Evolutionary conservation across 1,284 basidiomycete species (phyloP).

Genomic region (Cryptococcus neoformans): DNA sequence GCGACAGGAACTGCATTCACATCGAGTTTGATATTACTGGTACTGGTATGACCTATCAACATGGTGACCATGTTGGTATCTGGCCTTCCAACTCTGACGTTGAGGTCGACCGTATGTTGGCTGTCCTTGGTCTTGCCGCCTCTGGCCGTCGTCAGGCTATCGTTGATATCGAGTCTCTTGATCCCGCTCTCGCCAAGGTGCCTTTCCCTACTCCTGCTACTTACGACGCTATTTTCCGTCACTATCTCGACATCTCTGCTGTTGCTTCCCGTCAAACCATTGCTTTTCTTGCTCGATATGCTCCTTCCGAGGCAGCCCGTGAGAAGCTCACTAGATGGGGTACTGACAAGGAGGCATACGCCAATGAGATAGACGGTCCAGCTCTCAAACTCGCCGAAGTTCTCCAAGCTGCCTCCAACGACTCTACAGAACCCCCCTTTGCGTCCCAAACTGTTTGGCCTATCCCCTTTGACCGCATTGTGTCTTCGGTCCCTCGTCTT

Average conservation of each 20-base stretch:
- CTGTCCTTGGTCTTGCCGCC: conserved; percentile 71
- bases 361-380: conserved; percentile 67
- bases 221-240: conserved; percentile 87
- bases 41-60: conserved; percentile 96
- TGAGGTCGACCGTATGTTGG: conserved; percentile 86
- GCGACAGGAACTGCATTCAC: conserved; percentile 90
- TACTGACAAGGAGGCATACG: conserved; percentile 83
- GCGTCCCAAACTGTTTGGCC: conserved; percentile 76
- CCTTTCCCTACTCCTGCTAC: conserved; percentile 98
- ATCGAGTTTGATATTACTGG: conserved; percentile 93
- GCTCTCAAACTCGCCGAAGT: conserved; percentile 89
- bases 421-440: conserved; percentile 57
- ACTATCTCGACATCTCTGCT: conserved; percentile 95
- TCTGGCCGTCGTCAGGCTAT: conserved; percentile 70
- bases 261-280: conserved; percentile 92
- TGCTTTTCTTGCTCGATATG: conserved; percentile 79
- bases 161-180: conserved; percentile 90
- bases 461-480: conserved; percentile 87
- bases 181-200: conserved; percentile 96
- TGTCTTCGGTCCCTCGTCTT: conserved; percentile 87
- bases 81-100: conserved; percentile 94
- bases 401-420: conserved; percentile 77
- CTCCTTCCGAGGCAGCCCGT: conserved; percentile 75
- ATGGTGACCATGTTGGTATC: conserved; percentile 95
- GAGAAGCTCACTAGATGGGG: conserved; percentile 73